phyloP scores from a whole-genome alignment of 2,329 filamentous ascomycete genomes.

The Xylariaceae sp. region DNA sequence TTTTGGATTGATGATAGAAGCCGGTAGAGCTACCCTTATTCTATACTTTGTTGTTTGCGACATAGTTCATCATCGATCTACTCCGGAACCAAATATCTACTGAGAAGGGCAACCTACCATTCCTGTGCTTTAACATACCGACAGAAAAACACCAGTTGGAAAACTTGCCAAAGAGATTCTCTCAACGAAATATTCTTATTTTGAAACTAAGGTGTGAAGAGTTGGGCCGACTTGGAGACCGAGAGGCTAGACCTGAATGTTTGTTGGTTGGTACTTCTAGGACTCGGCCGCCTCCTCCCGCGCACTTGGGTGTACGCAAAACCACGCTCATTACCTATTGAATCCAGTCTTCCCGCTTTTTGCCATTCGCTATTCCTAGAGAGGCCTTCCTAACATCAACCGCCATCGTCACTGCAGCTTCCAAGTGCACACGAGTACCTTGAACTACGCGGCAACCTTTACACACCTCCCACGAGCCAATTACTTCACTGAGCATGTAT shows the following conservation, averaged over 20 bases:
- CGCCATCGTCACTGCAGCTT: constrained; percentile 46
- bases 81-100: constrained; percentile 35
- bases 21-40: constrained; percentile 32
- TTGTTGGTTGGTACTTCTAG: constrained; percentile 41
- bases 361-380: constrained; percentile 41
- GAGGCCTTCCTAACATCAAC: constrained; percentile 39
- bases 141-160: constrained; percentile 28
- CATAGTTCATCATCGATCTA: constrained; percentile 34
- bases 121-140: constrained; percentile 34
- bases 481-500: constrained; percentile 57
- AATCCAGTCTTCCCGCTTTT: constrained; percentile 38
- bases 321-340: constrained; percentile 35
- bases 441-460: constrained; percentile 46
- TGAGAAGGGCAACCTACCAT: constrained; percentile 31
- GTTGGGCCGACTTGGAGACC: constrained; percentile 30
- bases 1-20: constrained; percentile 29
- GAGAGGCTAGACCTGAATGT: constrained; percentile 34
- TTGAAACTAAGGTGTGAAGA: constrained; percentile 30
- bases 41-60: constrained; percentile 37
- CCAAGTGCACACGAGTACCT: constrained; percentile 44
- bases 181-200: constrained; percentile 19
- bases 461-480: constrained; percentile 47
- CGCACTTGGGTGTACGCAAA: constrained; percentile 36
- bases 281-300: constrained; percentile 39
- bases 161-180: constrained; percentile 23